These are phyloP conservation scores for Sisymbrium irio DNA, from an alignment of 345 rosid species.

Conservation along the genomic window DNA sequence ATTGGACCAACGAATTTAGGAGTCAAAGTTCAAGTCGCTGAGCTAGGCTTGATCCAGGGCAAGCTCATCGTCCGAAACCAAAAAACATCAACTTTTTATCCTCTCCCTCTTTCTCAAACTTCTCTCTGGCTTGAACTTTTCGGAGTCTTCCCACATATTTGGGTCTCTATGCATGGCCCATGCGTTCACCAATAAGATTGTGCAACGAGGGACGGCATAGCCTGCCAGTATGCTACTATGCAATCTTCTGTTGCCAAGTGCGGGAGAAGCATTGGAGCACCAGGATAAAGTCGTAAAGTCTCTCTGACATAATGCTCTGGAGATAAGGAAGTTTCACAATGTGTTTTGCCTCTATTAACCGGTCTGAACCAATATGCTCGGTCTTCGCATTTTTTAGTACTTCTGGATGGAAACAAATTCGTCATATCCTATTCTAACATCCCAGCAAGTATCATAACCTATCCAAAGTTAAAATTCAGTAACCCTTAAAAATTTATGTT, in stretches of 20 bases:
- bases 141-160: constrained; percentile 29
- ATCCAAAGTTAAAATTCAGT: neutral
- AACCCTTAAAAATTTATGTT: neutral
- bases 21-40: constrained; percentile 32
- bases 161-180: too few relatives aligned
- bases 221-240: constrained; percentile 32
- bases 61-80: constrained; percentile 37
- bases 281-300: constrained; percentile 36
- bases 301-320: constrained; percentile 30
- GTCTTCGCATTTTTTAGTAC: constrained; percentile 34
- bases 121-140: constrained; percentile 23
- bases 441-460: constrained; percentile 44
- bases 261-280: constrained; percentile 37
- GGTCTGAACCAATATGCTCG: constrained; percentile 20
- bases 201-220: constrained; percentile 37
- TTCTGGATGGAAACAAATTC: constrained; percentile 32
- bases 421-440: constrained; percentile 25
- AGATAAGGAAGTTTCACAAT: constrained; percentile 39
- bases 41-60: constrained; percentile 43
- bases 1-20: constrained; percentile 43
- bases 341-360: constrained; percentile 38
- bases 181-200: constrained; percentile 34
- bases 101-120: constrained; percentile 17
- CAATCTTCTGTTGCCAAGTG: constrained; percentile 42
- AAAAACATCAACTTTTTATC: constrained; percentile 35